Percentiles rank a stretch among this genome's conserved stretches.
Evolutionary conservation across 2,329 filamentous ascomycete genomes (phyloP).

Genomic region (Cadophora sp.): DNA sequence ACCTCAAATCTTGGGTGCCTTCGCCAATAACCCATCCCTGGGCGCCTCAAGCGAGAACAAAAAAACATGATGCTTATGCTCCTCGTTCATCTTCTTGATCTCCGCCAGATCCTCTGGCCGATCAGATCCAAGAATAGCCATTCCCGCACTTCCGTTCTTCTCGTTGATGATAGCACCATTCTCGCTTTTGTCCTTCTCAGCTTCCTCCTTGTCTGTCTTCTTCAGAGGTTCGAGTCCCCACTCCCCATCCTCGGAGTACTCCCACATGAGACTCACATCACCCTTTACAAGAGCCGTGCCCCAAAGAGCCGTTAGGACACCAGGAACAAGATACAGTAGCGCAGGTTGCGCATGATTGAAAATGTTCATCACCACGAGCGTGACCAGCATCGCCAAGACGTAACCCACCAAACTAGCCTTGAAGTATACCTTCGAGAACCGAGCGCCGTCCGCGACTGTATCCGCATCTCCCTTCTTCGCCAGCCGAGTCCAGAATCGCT

Average conservation of each 20-base stretch:
- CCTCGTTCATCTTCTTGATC: conserved; percentile 25
- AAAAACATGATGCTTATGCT: conserved; percentile 39
- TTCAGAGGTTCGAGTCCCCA: conserved; percentile 49
- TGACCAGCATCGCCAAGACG: conserved; percentile 75
- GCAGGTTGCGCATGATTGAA: conserved; percentile 88
- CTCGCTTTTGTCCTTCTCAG: conserved; percentile 24
- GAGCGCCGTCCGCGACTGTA: conserved; percentile 38
- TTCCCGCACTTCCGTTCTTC: neutral
- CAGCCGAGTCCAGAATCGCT: conserved; percentile 74
- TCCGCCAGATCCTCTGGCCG: conserved; percentile 14
- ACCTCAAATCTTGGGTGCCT: conserved; percentile 11
- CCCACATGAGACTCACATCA: conserved; percentile 79
- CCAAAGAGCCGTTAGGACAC: conserved; percentile 79
- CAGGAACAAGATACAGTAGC: conserved; percentile 89
- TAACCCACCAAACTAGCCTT: conserved; percentile 79
- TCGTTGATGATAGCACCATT: conserved; percentile 13
- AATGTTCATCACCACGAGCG: conserved; percentile 77
- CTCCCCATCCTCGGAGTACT: conserved; percentile 76
- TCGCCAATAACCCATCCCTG: conserved; percentile 20
- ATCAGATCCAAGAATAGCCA: conserved; percentile 8
- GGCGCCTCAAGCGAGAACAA: conserved; percentile 41
- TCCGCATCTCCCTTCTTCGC: conserved; percentile 39
- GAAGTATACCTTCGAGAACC: conserved; percentile 88
- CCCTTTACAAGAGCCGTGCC: conserved; percentile 73
- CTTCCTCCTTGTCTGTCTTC: conserved; percentile 17